phyloP scores from a whole-genome alignment of 140 eudicot species.

The Stevia rebaudiana region DNA sequence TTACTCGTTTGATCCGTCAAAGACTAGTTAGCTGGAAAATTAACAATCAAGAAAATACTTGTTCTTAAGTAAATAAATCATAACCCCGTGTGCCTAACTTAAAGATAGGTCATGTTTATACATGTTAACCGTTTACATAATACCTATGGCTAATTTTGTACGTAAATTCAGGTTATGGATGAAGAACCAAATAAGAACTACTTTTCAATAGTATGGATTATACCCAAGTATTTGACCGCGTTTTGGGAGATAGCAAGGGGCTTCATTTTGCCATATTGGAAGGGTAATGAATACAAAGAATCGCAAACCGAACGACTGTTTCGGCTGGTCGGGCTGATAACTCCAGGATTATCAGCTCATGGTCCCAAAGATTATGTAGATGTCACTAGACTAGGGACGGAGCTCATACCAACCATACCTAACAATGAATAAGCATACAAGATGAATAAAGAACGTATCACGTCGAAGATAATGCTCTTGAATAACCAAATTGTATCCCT shows the following conservation, averaged over 20 bases:
- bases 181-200: constrained; percentile 86
- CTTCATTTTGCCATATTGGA: constrained; percentile 45
- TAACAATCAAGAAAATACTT: no score
- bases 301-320: constrained; percentile 27
- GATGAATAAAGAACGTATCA: neutral
- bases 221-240: constrained; percentile 54
- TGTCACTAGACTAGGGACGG: constrained; percentile 38
- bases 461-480: no score
- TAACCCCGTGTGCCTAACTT: no score
- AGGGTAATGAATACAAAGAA: constrained; percentile 54
- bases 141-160: neutral
- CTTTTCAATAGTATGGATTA: constrained; percentile 43
- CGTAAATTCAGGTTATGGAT: constrained; percentile 30
- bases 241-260: constrained; percentile 62
- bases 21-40: no score
- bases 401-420: constrained; percentile 12
- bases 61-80: no score
- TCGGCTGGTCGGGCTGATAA: constrained; percentile 41
- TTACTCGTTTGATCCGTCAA: no score
- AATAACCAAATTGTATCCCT: no score
- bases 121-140: no score
- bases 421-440: neutral
- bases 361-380: constrained; percentile 53
- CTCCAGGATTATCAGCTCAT: constrained; percentile 64
- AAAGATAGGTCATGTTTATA: no score